These are phyloP conservation scores for Xylaria sp. DNA, from an alignment of 2,329 filamentous ascomycete species.

Conservation along the genomic window DNA sequence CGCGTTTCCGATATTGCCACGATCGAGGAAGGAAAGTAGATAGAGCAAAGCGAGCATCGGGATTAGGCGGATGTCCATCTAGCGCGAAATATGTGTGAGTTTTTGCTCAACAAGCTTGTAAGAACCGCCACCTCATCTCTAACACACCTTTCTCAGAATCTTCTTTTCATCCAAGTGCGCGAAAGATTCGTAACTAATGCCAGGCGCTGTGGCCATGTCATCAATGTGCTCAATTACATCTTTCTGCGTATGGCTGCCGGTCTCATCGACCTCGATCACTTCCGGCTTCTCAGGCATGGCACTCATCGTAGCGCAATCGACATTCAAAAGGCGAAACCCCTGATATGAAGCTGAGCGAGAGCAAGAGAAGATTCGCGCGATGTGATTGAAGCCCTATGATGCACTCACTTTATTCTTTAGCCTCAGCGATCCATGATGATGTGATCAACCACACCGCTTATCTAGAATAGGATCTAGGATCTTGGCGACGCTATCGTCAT, in stretches of 20 bases:
- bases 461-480: background rate
- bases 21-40: conserved; percentile 75
- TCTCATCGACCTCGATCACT: conserved; percentile 35
- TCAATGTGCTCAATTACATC: conserved; percentile 42
- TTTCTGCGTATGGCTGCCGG: conserved; percentile 30
- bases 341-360: background rate
- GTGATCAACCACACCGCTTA: conserved; percentile 11
- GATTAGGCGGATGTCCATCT: conserved; percentile 65
- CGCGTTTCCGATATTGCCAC: conserved; percentile 73
- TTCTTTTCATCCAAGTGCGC: conserved; percentile 65
- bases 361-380: background rate
- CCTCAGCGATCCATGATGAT: background rate
- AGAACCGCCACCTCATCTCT: background rate
- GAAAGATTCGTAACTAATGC: conserved; percentile 45
- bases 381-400: background rate
- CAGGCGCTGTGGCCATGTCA: conserved; percentile 39
- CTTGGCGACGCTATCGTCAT: background rate
- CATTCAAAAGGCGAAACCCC: background rate
- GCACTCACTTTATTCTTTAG: background rate
- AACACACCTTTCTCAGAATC: conserved; percentile 64
- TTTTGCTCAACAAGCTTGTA: background rate
- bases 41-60: conserved; percentile 76
- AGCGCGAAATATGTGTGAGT: conserved; percentile 3
- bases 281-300: conserved; percentile 38
- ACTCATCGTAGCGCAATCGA: conserved; percentile 37